Evolutionary conservation across 1,284 basidiomycete genomes (phyloP), one percentile per base, ranked within the genome.

Genomic region (Chalciporus piperatoides): DNA sequence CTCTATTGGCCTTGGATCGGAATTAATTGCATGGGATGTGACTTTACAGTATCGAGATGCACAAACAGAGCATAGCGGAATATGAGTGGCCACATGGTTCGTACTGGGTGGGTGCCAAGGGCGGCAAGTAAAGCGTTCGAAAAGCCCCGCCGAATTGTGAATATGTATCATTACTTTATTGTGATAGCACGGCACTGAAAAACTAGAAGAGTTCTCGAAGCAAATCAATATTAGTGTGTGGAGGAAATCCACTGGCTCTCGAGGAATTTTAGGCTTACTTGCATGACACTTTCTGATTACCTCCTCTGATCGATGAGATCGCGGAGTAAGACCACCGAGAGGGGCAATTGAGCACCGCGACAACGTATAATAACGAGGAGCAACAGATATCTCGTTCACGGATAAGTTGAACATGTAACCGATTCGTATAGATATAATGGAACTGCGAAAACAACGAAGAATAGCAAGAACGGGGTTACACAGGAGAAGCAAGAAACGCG

Each of bases 21-120:
- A 28, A 44, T 39, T 44, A n/a, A 49, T n/a, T 1, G n/a, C 46
- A 19, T 21, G 4, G 21, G 21, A 23, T 17, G 5, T 24, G 11
- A 38, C 4, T 15, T 24, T 47, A 42, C 58, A 88, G 87, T 56
- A 90, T 90, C 62, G 84, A 91, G 71, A 90, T 90, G 80, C 73
- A 79, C 60, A 75, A 80, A 62, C 63, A 73, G 46, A 89, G 85
- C 61, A 86, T 90, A 53, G 79, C 77, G 4, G 80, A 87, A 61
- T 90, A 77, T 59, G 82, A 88, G 66, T 90, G 79, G 78, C 88
- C 88, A 3, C 72, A 80, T 59, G 87, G 87, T 3, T 77, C 79
- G 5, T 90, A 89, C 64, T 90, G 87, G 87, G 72, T 65, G 19
- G 42, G 49, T 61, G 65, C 25, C 51, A 62, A 25, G 45, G 57